Evolutionary conservation across 192 early-diverging fungal genomes (phyloP).

Genomic region (Coemansia sp.): DNA sequence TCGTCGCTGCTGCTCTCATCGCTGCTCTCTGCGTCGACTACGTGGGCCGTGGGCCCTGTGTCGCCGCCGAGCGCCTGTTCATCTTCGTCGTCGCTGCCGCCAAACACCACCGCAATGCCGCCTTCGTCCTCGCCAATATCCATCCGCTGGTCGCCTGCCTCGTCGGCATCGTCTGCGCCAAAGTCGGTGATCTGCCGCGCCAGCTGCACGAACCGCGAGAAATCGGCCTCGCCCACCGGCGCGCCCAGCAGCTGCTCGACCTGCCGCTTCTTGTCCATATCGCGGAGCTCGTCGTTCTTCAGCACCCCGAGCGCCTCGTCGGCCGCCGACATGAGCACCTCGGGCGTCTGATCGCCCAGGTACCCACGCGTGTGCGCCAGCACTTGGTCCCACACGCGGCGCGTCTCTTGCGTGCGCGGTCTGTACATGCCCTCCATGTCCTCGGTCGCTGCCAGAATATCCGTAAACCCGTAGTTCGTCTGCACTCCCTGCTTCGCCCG

Average conservation of each 20-base stretch:
- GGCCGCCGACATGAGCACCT: conserved; percentile 85
- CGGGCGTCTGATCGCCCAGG: conserved; percentile 87
- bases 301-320: conserved; percentile 81
- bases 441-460: conserved; percentile 80
- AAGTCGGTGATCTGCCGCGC: conserved; percentile 97
- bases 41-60: conserved; percentile 54
- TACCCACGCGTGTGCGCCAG: conserved; percentile 76
- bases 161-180: conserved; percentile 22
- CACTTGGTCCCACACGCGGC: conserved; percentile 83
- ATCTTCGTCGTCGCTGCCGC: conserved; percentile 86
- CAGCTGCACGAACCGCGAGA: conserved; percentile 86
- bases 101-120: conserved; percentile 95
- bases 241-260: conserved; percentile 74
- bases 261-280: conserved; percentile 84
- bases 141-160: conserved; percentile 47
- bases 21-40: conserved; percentile 21
- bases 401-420: conserved; percentile 90
- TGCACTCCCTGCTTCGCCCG: conserved; percentile 26
- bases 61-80: conserved; percentile 59
- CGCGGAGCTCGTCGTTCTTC: conserved; percentile 80
- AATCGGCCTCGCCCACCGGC: conserved; percentile 70
- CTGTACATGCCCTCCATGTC: conserved; percentile 85
- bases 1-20: conserved; percentile 34
- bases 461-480: conserved; percentile 65
- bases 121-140: conserved; percentile 67